phyloP scores from a whole-genome alignment of 1,284 basidiomycete genomes.

The Earliella scabrosa region DNA sequence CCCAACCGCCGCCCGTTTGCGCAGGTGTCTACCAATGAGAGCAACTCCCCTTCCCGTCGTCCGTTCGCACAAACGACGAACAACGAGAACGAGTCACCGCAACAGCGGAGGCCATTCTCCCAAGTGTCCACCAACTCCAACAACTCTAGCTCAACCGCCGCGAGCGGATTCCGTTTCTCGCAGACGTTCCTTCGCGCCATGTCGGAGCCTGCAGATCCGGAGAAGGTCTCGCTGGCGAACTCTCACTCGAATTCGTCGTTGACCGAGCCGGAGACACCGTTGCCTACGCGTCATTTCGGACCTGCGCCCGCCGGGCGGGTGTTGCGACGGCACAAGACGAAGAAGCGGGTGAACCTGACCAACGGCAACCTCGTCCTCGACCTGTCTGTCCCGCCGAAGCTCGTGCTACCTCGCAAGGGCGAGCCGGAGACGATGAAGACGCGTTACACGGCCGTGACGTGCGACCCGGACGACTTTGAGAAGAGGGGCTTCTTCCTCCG shows the following conservation, averaged over 20 bases:
- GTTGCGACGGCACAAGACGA: constrained; percentile 73
- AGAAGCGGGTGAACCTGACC: constrained; percentile 72
- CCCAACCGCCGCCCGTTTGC: constrained; percentile 14
- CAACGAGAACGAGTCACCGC: constrained; percentile 27
- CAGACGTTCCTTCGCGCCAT: constrained; percentile 17
- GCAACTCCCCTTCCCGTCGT: constrained; percentile 3
- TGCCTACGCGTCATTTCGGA: constrained; percentile 83
- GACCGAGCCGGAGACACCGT: constrained; percentile 42
- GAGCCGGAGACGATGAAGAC: constrained; percentile 86
- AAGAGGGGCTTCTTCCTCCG: constrained; percentile 83
- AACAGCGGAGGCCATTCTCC: constrained; percentile 10
- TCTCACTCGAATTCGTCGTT: constrained; percentile 21
- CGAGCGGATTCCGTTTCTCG: constrained; percentile 11
- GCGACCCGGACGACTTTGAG: constrained; percentile 94
- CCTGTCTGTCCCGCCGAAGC: constrained; percentile 81
- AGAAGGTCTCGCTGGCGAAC: constrained; percentile 30
- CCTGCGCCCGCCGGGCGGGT: constrained; percentile 84
- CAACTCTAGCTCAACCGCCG: background rate
- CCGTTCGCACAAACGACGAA: constrained; percentile 12
- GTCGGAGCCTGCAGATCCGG: constrained; percentile 23
- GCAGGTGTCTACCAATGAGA: constrained; percentile 27
- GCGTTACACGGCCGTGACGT: constrained; percentile 88
- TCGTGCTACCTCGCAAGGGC: constrained; percentile 82
- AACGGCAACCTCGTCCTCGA: constrained; percentile 90
- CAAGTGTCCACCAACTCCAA: constrained; percentile 11